A percentile compares a stretch with the other conserved stretches of the same genome.
Evolutionary conservation across 305 asterid species (phyloP).

Genomic region (Fraxinus xanthoxyloides): DNA sequence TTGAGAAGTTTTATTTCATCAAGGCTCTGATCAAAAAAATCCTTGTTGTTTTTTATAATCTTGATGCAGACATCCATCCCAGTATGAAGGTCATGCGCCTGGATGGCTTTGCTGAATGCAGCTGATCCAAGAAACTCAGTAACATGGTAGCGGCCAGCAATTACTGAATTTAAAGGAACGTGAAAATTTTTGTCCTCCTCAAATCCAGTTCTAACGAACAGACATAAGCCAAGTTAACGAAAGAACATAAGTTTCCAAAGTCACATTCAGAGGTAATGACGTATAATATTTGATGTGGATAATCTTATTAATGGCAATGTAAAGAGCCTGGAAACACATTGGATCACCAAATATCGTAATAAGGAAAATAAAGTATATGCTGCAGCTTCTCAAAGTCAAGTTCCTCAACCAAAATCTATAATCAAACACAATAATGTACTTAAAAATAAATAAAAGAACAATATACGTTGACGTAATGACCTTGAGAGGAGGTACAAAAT

Average conservation of each 20-base stretch:
- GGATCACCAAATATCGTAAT: neutral
- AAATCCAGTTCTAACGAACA: conserved; percentile 83
- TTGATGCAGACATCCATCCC: conserved; percentile 96
- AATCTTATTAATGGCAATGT: neutral
- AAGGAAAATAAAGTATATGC: neutral
- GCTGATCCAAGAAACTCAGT: conserved; percentile 99
- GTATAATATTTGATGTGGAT: neutral
- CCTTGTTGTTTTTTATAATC: conserved; percentile 93
- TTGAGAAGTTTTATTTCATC: conserved; percentile 99
- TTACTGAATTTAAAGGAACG: conserved; percentile 81
- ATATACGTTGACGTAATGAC: neutral
- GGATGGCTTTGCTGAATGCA: conserved; percentile 98
- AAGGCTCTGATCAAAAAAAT: conserved; percentile 96
- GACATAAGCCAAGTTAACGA: conserved; percentile 25
- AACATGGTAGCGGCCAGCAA: conserved; percentile 98
- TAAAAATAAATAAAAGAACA: neutral
- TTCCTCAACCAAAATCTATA: neutral
- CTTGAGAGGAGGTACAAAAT: neutral
- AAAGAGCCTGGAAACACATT: neutral
- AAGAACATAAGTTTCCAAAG: neutral
- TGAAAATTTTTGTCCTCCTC: conserved; percentile 97
- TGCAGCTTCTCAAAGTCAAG: neutral
- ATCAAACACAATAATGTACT: neutral
- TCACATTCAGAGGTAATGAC: neutral
- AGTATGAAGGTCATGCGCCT: conserved; percentile 98